Base-by-base conservation (phyloP, 2,329 filamentous ascomycete species). In the Talaromyces sp. region DNA sequence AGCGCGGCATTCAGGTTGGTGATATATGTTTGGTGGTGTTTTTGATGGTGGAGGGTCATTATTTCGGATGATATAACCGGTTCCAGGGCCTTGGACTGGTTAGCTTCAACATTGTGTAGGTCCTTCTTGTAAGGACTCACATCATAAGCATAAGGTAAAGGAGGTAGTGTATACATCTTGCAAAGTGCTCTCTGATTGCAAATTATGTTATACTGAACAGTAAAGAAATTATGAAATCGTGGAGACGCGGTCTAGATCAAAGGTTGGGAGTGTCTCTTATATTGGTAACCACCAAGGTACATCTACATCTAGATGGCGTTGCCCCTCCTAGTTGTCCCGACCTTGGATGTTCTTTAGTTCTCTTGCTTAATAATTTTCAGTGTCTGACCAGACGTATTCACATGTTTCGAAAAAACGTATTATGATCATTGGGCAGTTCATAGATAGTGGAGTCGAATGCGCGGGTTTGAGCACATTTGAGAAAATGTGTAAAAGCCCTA, bases 21-120 rank as follows among this genome's bases (percentile, higher is more conserved):
- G 72, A 97, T 90, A 79, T 97, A 96, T 73, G 93, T 92, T 80
- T 94, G 89, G 83, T 97, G 93, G 84, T 97, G 93, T 82, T 94
- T 96, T 80, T 86, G 87, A 86, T 97, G 91, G 84, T 97, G 93
- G 37, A 96, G 87, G 82, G 96, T 90, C 93, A 97, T 97, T 82
- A 97, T 96, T 80, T 94, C 87, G 76, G 89, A 88, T 47, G 90
- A 93, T 83, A 97, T 85, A 76, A 84, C 76, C 70, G 85, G 86
- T 81, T 97, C 94, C 72, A 97, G 91, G 54, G 93, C 94, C 83
- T 72, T 83, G 11, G 3, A 58, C 2, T 49, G 14, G 45, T 56
- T 13, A 16, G 39, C 47, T 39, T 9, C 39, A 33, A 2, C 24
- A 6, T 5, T 45, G 19, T 60, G 37, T 22, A 16, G 57, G 2